Percentiles rank a stretch among this genome's conserved stretches.
Evolutionary conservation across 305 asterid species (phyloP).

Genomic region (Fraxinus angustifolia): DNA sequence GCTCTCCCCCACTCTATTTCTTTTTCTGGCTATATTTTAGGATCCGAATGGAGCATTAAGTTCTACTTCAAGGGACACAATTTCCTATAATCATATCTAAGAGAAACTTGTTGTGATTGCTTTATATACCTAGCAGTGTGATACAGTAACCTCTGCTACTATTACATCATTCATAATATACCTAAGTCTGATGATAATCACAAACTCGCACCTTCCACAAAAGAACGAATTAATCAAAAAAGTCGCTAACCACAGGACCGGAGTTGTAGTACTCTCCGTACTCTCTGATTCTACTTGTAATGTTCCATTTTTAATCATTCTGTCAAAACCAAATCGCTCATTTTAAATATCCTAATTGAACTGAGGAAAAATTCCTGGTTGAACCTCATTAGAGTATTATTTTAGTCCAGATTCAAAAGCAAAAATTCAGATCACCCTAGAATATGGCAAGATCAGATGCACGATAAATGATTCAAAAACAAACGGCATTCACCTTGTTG

Average conservation of each 20-base stretch:
- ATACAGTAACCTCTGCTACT: neutral
- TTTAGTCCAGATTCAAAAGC: constrained; percentile 11
- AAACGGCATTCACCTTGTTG: constrained; percentile 49
- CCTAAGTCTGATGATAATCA: neutral
- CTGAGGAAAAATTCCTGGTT: neutral
- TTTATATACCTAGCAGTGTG: neutral
- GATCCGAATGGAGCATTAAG: neutral
- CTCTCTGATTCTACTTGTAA: no score
- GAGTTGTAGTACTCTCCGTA: neutral
- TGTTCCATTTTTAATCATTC: neutral
- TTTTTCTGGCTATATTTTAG: neutral
- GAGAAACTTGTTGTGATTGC: neutral
- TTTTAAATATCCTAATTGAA: neutral
- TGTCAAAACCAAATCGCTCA: neutral
- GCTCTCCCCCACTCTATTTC: neutral
- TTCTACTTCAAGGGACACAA: neutral
- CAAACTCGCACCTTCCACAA: neutral
- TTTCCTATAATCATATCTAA: neutral
- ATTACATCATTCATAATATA: neutral
- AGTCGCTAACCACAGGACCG: neutral
- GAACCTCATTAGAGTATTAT: neutral
- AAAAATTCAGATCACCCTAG: neutral
- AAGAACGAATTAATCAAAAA: neutral
- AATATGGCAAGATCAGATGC: neutral
- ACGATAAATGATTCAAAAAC: neutral